Base-by-base conservation (phyloP, 108 stramenopile species). In the Bacterosira constricta region DNA sequence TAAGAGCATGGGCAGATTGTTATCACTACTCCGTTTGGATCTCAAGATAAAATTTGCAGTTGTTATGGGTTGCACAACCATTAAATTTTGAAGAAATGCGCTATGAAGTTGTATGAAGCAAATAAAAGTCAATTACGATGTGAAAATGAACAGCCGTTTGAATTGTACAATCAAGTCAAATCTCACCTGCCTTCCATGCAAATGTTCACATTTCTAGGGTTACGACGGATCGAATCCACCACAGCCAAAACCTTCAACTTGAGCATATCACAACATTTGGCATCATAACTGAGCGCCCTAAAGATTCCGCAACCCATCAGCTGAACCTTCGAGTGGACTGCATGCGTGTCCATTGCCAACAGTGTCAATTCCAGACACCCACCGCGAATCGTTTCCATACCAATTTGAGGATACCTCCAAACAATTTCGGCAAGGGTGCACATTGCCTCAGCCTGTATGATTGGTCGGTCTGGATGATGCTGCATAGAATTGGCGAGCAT, bases 31-130 rank as follows among this genome's bases (percentile, higher is more conserved):
- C 12, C 51, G 18, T 54, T 63, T 61, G 18, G 10, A n/a, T 23
- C 42, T 38, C 21, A 75, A 17, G 23, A 77, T 32, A 7, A 34
- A 51, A 10, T 56, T 51, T 27, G 62, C 52, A 11, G 67, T 34
- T 10, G 30, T 63, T 13, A 56, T 39, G 11, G 58, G 49, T 37
- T 38, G 55, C 17, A 77, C 58, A 4, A 47, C 67, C 31, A 69
- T 69, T 61, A 77, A 69, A 31, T 68, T 77, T 36, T 77, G 75
- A 29, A 77, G 31, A 34, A 63, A 77, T 0, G 50, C 23, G 38
- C 70, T 71, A 26, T 36, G 6, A 29, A 29, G 6, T 25, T 3
- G 25, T 25, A 13, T 26, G 68, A 57, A 18, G 29, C 54, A 1
- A 60, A 39, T n/a, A 27, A 6, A 49, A 11, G 5, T 49, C 5